A percentile compares a stretch with the other conserved stretches of the same genome.
Conservation (phyloP, 345 rosid genomes). For the Eutrema heterophyllum region DNA sequence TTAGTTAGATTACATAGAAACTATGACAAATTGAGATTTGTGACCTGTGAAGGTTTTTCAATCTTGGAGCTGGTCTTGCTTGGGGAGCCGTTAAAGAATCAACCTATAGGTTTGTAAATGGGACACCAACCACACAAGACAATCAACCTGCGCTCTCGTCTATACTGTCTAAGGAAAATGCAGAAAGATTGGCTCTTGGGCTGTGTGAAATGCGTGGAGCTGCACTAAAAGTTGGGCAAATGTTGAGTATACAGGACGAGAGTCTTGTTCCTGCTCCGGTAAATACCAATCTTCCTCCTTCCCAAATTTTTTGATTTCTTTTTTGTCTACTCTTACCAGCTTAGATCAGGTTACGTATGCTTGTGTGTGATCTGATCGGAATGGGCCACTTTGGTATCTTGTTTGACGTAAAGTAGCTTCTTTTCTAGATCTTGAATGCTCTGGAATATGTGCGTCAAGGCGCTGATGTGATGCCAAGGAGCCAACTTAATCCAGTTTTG, state of each 20-base stretch:
- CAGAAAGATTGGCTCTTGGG: conserved; percentile 88
- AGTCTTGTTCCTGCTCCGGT: conserved; percentile 98
- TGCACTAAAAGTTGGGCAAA: conserved; percentile 92
- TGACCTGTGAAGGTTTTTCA: conserved; percentile 79
- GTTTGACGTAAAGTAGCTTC: conserved; percentile 24
- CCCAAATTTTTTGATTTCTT: too few relatives aligned
- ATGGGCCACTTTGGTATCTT: too few relatives aligned
- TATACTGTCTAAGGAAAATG: conserved; percentile 73
- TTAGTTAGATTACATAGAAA: background rate
- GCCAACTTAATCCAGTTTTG: conserved; percentile 86
- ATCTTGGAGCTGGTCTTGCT: conserved; percentile 96
- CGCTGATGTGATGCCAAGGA: conserved; percentile 98
- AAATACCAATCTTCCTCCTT: background rate
- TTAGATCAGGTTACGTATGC: background rate
- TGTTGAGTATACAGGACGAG: conserved; percentile 98
- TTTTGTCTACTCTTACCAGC: too few relatives aligned
- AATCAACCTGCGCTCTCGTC: conserved; percentile 70
- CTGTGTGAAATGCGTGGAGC: conserved; percentile 99
- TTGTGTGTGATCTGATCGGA: too few relatives aligned
- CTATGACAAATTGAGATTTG: background rate
- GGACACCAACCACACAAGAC: conserved; percentile 47
- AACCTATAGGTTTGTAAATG: conserved; percentile 71
- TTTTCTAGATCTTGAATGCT: conserved; percentile 81
- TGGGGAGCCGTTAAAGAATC: conserved; percentile 97
- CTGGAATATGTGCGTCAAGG: conserved; percentile 98